Conservation (phyloP, 2,329 filamentous ascomycete species). For the Xylaria sp. region DNA sequence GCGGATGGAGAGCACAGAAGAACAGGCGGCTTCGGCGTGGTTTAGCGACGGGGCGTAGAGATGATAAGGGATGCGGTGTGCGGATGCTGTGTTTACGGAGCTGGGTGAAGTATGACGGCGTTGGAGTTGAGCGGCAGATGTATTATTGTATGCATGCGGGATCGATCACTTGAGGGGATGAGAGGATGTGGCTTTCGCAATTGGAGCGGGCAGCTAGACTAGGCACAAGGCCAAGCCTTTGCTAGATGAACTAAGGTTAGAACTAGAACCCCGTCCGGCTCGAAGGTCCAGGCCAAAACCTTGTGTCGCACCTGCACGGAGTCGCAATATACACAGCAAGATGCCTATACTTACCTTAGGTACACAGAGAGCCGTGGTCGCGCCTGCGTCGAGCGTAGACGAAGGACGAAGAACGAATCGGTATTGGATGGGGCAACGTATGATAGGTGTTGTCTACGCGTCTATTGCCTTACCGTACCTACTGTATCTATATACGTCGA, state of each 20-base stretch:
- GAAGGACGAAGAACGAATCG: too few species aligned
- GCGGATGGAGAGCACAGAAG: conserved; percentile 23
- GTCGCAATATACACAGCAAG: too few species aligned
- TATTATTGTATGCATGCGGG: conserved; percentile 31
- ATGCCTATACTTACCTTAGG: too few species aligned
- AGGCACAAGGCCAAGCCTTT: conserved; percentile 26
- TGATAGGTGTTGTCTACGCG: too few species aligned
- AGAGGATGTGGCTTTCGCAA: conserved; percentile 36
- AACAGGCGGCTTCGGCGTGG: conserved; percentile 20
- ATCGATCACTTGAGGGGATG: conserved; percentile 34
- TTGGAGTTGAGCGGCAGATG: conserved; percentile 29
- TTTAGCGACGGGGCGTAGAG: conserved; percentile 8
- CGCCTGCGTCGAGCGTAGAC: too few species aligned
- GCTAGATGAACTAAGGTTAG: conserved; percentile 15
- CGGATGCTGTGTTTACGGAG: conserved; percentile 1
- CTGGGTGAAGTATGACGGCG: conserved; percentile 24
- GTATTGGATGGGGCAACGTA: too few species aligned
- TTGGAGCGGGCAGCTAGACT: conserved; percentile 37
- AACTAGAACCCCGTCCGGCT: neutral
- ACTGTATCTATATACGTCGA: too few species aligned
- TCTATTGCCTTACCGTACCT: too few species aligned
- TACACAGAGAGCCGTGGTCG: too few species aligned
- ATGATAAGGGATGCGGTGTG: neutral
- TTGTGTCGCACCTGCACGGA: too few species aligned
- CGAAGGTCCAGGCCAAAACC: too few species aligned